Base-by-base conservation (phyloP, 2,329 filamentous ascomycete species). In the Rhynchosporium graminicola region DNA sequence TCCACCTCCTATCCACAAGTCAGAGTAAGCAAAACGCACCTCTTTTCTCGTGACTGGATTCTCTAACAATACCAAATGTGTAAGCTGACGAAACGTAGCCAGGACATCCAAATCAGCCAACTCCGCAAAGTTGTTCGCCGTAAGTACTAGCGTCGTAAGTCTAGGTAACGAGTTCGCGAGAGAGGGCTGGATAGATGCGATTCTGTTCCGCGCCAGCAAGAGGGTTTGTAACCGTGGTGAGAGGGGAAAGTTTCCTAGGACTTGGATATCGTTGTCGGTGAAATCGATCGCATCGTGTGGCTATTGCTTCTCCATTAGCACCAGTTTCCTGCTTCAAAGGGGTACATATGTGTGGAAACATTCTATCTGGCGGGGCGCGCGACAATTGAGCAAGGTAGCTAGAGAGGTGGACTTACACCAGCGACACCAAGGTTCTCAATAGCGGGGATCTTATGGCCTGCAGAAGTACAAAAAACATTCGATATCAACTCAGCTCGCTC, bases 381-480 rank as follows among this genome's bases (percentile, higher is more conserved):
- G 20, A 20, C 20, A 26, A 26, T 10, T 38, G 36, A 10, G 9
- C 20, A 20, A 20, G 20, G 20, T 20, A 20, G 20, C 20, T 36
- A 40, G 33, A 57, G 50, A 45, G 47, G 50, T 55, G 60, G 56
- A 86, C 89, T 75, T 80, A 96, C 92, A 74, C 91, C 91, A 72
- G 95, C 94, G 75, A 92, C 91, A 82, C 95, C 95, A 80, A 99
- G 80, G 78, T 99, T 99, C 83, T 99, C 95, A 81, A 99, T 97
- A 65, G 89, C 86, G 73, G 94, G 92, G 77, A 99, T 98, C 81
- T 96, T 93, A 81, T 98, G 93, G 81, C 95, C 95, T 99, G 86
- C 82, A 87, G 72, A 78, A 69, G 69, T 71, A 71, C 73, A 78
- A 64, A 66, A 48, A 36, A 36, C 33, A 48, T 80, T 79, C 76